These are phyloP conservation scores for Aspergillus vadensis DNA, from an alignment of 2,329 filamentous ascomycete species.

Conservation along the genomic window DNA sequence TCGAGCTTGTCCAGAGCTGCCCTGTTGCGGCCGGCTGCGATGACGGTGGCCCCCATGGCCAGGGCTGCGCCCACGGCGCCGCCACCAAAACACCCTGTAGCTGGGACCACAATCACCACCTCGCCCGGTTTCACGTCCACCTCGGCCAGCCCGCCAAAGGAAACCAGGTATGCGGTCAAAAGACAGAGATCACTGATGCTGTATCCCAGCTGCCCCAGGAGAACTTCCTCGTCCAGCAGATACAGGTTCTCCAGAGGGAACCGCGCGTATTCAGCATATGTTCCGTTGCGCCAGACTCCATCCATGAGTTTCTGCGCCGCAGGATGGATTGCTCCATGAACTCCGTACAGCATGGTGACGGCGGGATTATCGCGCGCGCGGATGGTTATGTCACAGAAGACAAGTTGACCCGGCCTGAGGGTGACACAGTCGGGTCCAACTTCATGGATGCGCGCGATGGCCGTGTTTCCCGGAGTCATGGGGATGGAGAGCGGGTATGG, in stretches of 20 bases:
- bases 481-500: neutral
- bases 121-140: conserved; percentile 5
- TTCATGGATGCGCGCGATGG: conserved; percentile 1
- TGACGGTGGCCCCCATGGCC: neutral
- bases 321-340: neutral
- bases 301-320: conserved; percentile 6
- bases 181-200: neutral
- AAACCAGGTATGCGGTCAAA: neutral
- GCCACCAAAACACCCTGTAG: conserved; percentile 6
- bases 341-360: neutral
- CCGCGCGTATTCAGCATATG: conserved; percentile 2
- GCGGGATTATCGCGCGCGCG: conserved; percentile 3
- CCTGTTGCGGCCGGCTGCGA: neutral
- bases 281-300: conserved; percentile 7
- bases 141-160: neutral
- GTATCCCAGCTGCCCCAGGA: neutral
- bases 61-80: neutral
- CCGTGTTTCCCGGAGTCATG: conserved; percentile 1
- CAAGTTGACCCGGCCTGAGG: neutral
- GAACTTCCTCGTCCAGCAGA: neutral
- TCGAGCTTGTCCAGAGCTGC: neutral
- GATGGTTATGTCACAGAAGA: conserved; percentile 5
- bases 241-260: conserved; percentile 10
- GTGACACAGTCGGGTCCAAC: neutral
- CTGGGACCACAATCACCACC: neutral